Conservation (phyloP, 2,329 filamentous ascomycete species). For the Beauveria medogensis region DNA sequence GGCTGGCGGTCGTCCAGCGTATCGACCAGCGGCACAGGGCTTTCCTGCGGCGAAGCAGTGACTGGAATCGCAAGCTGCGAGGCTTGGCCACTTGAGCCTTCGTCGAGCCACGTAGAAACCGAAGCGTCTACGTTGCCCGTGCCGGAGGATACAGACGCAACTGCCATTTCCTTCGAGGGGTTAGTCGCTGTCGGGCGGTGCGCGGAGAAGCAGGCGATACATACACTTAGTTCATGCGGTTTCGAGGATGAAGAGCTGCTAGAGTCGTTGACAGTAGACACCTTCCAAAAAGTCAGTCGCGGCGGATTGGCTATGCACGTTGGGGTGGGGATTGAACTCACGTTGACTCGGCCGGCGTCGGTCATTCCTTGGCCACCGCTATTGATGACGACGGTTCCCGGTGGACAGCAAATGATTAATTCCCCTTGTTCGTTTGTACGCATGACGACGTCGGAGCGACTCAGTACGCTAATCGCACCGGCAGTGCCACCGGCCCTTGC, state of each 20-base stretch:
- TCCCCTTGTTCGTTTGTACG: conserved; percentile 7
- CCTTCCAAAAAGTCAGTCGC: conserved; percentile 17
- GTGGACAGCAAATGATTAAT: conserved; percentile 12
- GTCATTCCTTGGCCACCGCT: not conserved
- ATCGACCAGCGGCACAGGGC: not conserved
- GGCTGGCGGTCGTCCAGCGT: not conserved
- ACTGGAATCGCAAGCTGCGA: not conserved
- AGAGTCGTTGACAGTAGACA: conserved; percentile 10
- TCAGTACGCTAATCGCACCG: not conserved
- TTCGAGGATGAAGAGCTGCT: conserved; percentile 11
- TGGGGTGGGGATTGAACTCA: conserved; percentile 7
- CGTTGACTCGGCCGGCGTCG: conserved; percentile 6
- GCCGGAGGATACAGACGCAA: conserved; percentile 6
- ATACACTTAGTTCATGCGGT: conserved; percentile 15
- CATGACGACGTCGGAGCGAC: conserved; percentile 6
- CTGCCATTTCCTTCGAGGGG: conserved; percentile 16
- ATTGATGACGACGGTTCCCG: conserved; percentile 8
- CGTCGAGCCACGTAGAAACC: conserved; percentile 7
- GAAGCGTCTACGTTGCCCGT: not conserved
- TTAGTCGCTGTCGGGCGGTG: conserved; percentile 14
- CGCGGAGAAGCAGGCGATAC: not conserved
- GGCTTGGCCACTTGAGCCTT: not conserved
- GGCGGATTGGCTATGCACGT: not conserved
- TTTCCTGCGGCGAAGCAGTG: not conserved
- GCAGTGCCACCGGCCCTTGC: not conserved